Base-by-base conservation (phyloP, 345 rosid species). In the Corymbia maculata region DNA sequence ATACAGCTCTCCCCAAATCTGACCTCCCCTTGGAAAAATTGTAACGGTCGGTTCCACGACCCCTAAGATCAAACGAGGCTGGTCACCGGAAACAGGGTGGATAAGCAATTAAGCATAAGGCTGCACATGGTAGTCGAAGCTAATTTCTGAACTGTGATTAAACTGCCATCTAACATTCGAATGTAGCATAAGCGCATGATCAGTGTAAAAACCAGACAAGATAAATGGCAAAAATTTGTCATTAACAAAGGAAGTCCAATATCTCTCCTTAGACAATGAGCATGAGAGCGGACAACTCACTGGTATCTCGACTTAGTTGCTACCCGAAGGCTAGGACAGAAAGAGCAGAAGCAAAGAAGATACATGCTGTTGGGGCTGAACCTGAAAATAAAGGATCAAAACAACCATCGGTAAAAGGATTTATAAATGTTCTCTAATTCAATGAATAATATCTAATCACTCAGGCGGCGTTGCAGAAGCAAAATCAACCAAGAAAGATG, bases 311-410 rank as follows among this genome's bases (percentile, higher is more conserved):
- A 10, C 51, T 50, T 50, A 13, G 51, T 50, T 50, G 51, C 42
- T 36, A 36, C 42, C 42, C 42, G 42, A 36, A 96, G 79, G 97
- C 99, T 87, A 97, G 94, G 49, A 96, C 98, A 47, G 97, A n/a
- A n/a, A 97, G 97, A 61, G 97, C 92, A 36, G 97, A 97, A 44
- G 99, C 98, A 91, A 97, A 97, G 93, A 96, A 97, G 75, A 94
- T 93, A 85, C 94, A 95, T 45, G 91, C 88, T 70, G 51, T 50
- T 50, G 51, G 51, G 51, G 12, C 13, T 50, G 51, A 50, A 10
- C 51, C 51, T 2, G 51, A 50, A 50, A 11, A 11, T 11, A 50
- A 50, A 50, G 51, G 13, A 50, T 50, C 51, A 50, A 50, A 50
- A 50, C 51, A 12, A 50, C 13, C 51, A 50, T 11, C 42, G 42